Evolutionary conservation across 2,329 filamentous ascomycete genomes (phyloP).

Genomic region (Aspergillus brasiliensis): DNA sequence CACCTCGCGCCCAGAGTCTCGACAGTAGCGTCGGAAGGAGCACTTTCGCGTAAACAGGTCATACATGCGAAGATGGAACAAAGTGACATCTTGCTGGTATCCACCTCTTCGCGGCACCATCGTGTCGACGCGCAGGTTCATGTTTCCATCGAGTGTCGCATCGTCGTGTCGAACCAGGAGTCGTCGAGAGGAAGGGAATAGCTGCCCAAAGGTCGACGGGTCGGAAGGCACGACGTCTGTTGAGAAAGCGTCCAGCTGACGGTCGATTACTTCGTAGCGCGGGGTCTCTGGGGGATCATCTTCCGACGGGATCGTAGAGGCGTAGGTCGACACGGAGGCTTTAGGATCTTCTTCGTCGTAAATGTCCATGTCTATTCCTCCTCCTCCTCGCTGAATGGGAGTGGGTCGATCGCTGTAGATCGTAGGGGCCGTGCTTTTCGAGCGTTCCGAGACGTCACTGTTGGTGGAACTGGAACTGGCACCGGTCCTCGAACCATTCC

Average conservation of each 20-base stretch:
- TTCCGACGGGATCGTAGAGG: constrained; percentile 68
- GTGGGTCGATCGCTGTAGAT: constrained; percentile 37
- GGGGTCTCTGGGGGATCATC: constrained; percentile 56
- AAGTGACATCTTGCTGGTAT: constrained; percentile 66
- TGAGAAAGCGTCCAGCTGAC: constrained; percentile 62
- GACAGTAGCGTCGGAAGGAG: constrained; percentile 86
- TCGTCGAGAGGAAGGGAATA: constrained; percentile 83
- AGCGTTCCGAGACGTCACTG: constrained; percentile 40
- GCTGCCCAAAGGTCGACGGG: constrained; percentile 75
- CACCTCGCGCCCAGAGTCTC: constrained; percentile 89
- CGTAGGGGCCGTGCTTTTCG: constrained; percentile 45
- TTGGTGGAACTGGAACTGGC: constrained; percentile 42
- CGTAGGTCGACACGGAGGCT: constrained; percentile 76
- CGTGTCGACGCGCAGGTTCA: constrained; percentile 91
- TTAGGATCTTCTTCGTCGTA: constrained; percentile 38
- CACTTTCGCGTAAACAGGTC: constrained; percentile 85
- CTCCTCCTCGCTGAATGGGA: constrained; percentile 26
- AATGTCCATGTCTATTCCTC: constrained; percentile 16
- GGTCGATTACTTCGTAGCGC: constrained; percentile 53
- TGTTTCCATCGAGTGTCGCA: constrained; percentile 86
- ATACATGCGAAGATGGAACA: constrained; percentile 95
- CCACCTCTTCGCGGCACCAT: constrained; percentile 62
- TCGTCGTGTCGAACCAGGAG: constrained; percentile 88
- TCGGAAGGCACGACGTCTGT: constrained; percentile 73
- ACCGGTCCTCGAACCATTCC: constrained; percentile 26